phyloP scores from a whole-genome alignment of 495 filamentous ascomycete species.

The Cetradonia linearis region DNA sequence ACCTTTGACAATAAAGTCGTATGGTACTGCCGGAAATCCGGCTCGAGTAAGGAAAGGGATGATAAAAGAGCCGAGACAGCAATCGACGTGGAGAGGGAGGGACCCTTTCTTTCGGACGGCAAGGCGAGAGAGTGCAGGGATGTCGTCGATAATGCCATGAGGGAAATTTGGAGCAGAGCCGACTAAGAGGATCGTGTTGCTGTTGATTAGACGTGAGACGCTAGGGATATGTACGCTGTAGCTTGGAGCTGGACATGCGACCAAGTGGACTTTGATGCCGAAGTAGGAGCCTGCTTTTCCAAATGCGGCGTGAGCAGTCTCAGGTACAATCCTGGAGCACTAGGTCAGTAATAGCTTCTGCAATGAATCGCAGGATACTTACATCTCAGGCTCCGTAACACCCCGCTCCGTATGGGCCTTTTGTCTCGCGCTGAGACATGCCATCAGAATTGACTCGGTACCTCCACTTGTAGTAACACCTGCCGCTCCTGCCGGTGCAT shows the following conservation, averaged over 20 bases:
- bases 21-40: constrained; percentile 66
- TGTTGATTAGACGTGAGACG: constrained; percentile 79
- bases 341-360: background rate
- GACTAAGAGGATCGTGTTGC: constrained; percentile 92
- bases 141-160: constrained; percentile 96
- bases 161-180: constrained; percentile 96
- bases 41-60: constrained; percentile 84
- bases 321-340: constrained; percentile 69
- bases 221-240: constrained; percentile 73
- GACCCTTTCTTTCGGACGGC: constrained; percentile 53
- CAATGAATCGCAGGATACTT: background rate
- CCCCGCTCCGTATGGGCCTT: constrained; percentile 78
- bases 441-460: constrained; percentile 94
- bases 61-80: constrained; percentile 91
- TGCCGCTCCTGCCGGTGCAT: constrained; percentile 71
- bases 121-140: constrained; percentile 71
- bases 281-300: constrained; percentile 93
- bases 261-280: constrained; percentile 85
- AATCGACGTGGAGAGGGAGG: constrained; percentile 90
- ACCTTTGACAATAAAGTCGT: constrained; percentile 89
- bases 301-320: constrained; percentile 93
- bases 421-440: constrained; percentile 74
- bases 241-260: constrained; percentile 71
- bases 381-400: constrained; percentile 90
- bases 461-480: constrained; percentile 90